phyloP scores from a whole-genome alignment of 345 rosid species.

The Kandelia obovata region DNA sequence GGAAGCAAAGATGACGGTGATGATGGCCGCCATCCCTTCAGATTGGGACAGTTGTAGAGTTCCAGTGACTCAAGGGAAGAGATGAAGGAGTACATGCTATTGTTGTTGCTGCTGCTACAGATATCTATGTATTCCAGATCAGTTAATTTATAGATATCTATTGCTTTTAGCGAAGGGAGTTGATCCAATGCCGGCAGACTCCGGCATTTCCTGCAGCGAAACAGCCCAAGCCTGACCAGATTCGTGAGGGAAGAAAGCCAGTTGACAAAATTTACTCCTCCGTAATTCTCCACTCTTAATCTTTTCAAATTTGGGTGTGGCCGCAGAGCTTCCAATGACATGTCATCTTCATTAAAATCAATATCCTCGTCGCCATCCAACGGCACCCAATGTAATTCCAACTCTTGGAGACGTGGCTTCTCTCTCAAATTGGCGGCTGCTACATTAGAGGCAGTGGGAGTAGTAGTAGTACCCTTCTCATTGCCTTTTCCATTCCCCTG shows the following conservation, averaged over 20 bases:
- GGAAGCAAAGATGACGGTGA: background rate
- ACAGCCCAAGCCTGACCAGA: background rate
- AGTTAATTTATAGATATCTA: background rate
- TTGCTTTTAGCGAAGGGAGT: constrained; percentile 7
- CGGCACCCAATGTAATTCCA: constrained; percentile 2
- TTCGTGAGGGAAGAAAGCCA: constrained; percentile 12
- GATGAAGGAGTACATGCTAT: background rate
- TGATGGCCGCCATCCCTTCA: constrained; percentile 14
- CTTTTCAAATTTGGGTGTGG: constrained; percentile 17
- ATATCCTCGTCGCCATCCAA: background rate
- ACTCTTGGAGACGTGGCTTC: constrained; percentile 6
- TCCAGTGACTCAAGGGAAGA: constrained; percentile 4
- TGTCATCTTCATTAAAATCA: background rate
- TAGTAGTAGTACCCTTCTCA: no score
- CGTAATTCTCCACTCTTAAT: constrained; percentile 10
- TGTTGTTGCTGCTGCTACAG: no score
- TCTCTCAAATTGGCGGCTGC: constrained; percentile 15
- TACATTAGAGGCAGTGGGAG: no score
- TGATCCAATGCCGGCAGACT: constrained; percentile 10
- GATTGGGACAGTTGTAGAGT: constrained; percentile 4
- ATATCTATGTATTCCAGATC: constrained; percentile 18
- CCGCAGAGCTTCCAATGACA: constrained; percentile 7
- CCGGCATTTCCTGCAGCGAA: constrained; percentile 4
- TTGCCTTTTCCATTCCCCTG: background rate
- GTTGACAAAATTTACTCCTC: constrained; percentile 10